phyloP scores from a whole-genome alignment of 495 filamentous ascomycete genomes.

The Pseudomonodictys pantanalensis region DNA sequence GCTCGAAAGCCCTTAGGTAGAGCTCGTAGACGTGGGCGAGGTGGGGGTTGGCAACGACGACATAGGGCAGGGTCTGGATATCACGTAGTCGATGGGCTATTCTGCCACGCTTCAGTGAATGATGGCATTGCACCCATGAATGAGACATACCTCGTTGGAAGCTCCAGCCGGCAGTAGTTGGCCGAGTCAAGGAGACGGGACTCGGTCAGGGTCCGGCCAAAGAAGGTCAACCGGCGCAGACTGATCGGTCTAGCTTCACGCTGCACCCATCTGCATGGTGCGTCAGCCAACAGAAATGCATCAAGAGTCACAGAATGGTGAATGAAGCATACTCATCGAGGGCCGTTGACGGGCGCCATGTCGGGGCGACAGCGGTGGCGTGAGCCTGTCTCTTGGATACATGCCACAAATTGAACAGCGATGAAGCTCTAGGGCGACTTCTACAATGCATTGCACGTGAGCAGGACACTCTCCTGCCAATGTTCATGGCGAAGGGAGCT shows the following conservation, averaged over 20 bases:
- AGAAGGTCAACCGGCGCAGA: constrained; percentile 90
- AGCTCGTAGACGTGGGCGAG: constrained; percentile 93
- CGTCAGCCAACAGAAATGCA: constrained; percentile 25
- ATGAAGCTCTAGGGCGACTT: background rate
- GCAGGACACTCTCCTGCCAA: background rate
- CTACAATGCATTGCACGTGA: background rate
- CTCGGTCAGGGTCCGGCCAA: constrained; percentile 87
- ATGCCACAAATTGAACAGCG: background rate
- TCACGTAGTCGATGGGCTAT: constrained; percentile 92
- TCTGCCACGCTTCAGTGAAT: constrained; percentile 43
- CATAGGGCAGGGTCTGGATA: constrained; percentile 94
- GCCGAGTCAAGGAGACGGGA: constrained; percentile 84
- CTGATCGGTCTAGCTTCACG: constrained; percentile 83
- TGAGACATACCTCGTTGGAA: constrained; percentile 73
- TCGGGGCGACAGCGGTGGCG: constrained; percentile 45
- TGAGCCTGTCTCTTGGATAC: background rate
- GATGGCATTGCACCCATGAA: background rate
- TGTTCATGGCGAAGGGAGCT: constrained; percentile 3
- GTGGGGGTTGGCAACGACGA: constrained; percentile 92
- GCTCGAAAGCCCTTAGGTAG: constrained; percentile 94
- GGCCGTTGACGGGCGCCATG: constrained; percentile 78
- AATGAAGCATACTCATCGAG: constrained; percentile 72
- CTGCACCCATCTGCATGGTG: constrained; percentile 69
- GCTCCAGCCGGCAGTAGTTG: constrained; percentile 94
- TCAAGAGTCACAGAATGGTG: background rate